Conservation (phyloP, 1,284 basidiomycete genomes). For the Boletellus deceptivus region DNA sequence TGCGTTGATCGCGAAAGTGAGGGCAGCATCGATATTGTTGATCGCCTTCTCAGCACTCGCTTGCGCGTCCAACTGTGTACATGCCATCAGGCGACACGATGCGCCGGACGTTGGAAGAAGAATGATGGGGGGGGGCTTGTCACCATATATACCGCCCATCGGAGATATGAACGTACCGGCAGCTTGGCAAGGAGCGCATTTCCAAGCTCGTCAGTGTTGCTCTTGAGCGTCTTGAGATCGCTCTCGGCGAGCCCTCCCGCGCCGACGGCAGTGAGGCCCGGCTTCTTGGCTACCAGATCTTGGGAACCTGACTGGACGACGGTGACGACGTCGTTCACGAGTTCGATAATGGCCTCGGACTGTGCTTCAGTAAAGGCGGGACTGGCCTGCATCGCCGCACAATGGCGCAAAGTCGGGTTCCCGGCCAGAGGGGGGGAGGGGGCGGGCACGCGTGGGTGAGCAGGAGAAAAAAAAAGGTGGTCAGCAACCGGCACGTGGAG, state of each 20-base stretch:
- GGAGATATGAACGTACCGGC: neutral
- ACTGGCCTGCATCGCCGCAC: neutral
- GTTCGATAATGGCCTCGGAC: neutral
- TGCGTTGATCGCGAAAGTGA: no score
- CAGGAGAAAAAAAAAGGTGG: neutral
- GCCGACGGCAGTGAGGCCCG: neutral
- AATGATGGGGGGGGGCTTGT: no score
- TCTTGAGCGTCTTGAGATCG: neutral
- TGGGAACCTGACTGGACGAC: neutral
- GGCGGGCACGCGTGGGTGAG: neutral
- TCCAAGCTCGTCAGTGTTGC: neutral
- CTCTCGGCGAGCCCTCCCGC: no score
- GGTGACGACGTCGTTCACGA: rapidly evolving
- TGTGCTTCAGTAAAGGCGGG: neutral
- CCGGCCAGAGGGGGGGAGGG: neutral
- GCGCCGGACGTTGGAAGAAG: no score
- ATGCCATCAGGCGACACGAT: no score
- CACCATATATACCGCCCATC: no score
- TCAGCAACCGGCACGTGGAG: neutral
- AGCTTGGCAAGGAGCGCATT: neutral
- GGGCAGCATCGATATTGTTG: no score
- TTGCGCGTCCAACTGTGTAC: no score
- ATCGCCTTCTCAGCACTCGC: no score
- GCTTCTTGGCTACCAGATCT: conserved; percentile 1
- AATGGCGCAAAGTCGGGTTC: no score